Evolutionary conservation across 2,329 filamentous ascomycete genomes (phyloP), one percentile per base, ranked within the genome.

Genomic region (Byssochlamys sp.): DNA sequence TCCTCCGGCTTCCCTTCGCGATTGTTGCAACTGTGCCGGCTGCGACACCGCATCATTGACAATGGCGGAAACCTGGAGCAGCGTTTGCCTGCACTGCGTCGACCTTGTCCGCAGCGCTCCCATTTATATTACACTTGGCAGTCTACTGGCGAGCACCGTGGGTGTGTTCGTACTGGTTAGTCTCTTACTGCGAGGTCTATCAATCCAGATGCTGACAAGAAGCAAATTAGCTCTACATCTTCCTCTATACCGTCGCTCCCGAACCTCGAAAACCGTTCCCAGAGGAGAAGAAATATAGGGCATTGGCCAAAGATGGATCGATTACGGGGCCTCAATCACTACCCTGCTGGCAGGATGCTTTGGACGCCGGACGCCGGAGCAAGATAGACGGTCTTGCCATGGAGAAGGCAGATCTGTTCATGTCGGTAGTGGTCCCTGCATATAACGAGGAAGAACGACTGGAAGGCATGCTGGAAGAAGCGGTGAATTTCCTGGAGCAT

Each of bases 401-500:
- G 56, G 87, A 91, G 62, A 81, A 86, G 1, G 83, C 91, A 12
- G 85, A 91, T 61, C 75, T 96, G n/a, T 88, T 88, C 70, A 85
- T 99, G 78, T 94, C 89, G 56, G 85, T 97, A 6, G 90, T 99
- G 0, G 87, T 99, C 50, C 94, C 94, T 0, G 94, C 94, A 9
- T 99, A 91, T 80, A 99, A 99, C 65, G 94, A 99, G 69, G 87
- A 92, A 70, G 81, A 88, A 58, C 85, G 94, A 29, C 81, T 99
- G 52, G 80, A 84, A 11, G 87, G 86, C 10, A 96, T 96, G 76
- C 80, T 99, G 11, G 86, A 95, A 68, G 94, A 99, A 74, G 91
- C 94, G 1, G 87, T 97, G 27, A 85, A 84, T 54, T 96, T 91
- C 70, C 81, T 99, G 9, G 88, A 96, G 71, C 76, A 80, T 54